Conservation (phyloP, 805 yeast genomes). For the Zygotorulaspora danielsina region DNA sequence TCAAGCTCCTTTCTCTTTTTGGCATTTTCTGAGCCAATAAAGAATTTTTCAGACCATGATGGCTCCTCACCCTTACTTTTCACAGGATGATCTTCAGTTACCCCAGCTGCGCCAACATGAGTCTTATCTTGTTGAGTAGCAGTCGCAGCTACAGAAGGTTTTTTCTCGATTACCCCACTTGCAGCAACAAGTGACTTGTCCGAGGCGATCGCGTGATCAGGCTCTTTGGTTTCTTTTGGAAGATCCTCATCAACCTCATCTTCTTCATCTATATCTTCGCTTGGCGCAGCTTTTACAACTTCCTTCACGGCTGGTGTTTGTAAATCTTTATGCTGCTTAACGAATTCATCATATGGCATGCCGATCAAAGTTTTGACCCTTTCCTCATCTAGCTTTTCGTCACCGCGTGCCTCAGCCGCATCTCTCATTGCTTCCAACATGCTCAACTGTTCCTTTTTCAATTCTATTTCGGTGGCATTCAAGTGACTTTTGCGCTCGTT, state of each 20-base stretch:
- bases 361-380: slow-evolving; percentile 33
- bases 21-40: slow-evolving; percentile 9
- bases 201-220: slow-evolving; percentile 14
- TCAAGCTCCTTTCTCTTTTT: slow-evolving; percentile 8
- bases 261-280: slow-evolving; percentile 13
- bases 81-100: background rate
- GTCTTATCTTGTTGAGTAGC: background rate
- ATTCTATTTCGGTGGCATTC: slow-evolving; percentile 34
- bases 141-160: background rate
- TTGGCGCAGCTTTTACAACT: background rate
- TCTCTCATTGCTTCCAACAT: slow-evolving; percentile 37
- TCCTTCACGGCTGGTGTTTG: slow-evolving; percentile 1
- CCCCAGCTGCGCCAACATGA: background rate
- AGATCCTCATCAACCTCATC: slow-evolving; percentile 15
- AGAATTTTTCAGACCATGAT: slow-evolving; percentile 11
- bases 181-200: slow-evolving; percentile 20
- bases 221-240: slow-evolving; percentile 11
- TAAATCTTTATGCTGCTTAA: slow-evolving; percentile 19
- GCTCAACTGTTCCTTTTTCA: slow-evolving; percentile 37
- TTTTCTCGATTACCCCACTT: slow-evolving; percentile 3
- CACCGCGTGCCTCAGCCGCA: slow-evolving; percentile 39
- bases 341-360: slow-evolving; percentile 30
- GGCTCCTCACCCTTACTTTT: slow-evolving; percentile 1
- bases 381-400: slow-evolving; percentile 30
- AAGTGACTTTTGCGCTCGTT: slow-evolving; percentile 38